Evolutionary conservation across 225 moss, liverwort and hornwort genomes (phyloP), one percentile per base, ranked within the genome.

Genomic region (Pseudoscleropodium purum): DNA sequence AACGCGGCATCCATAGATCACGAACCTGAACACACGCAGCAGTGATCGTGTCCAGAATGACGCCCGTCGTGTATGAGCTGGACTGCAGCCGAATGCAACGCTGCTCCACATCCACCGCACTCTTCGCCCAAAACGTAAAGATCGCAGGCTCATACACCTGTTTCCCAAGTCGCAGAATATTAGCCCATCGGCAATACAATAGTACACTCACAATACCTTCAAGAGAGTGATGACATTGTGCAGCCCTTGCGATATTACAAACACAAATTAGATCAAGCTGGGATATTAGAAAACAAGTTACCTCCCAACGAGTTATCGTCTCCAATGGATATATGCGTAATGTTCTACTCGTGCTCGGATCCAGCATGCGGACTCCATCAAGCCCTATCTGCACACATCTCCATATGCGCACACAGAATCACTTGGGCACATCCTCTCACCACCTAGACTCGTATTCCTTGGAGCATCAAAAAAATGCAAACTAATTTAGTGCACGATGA

Each of bases 81-180:
- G 97, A 96, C 86, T 97, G 96, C 57, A 99, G 93, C 74, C 96
- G 96, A 81, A 99, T 97, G 88, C 94, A 94, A 57, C 99, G 97
- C 88, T 96, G 96, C 92, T 99, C 99, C 80, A 96, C 84, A 90
- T 99, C 99, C 85, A 99, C 99, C 52, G 97, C 92, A 90, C 97
- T 99, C 89, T 96, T 99, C 65, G 99, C 97, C 99, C 99, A 99
- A 86, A 99, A 99, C 18, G 96, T 97, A 84, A 99, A 99, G 60
- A 99, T 92, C 31, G 96, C 94, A 63, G 97, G 94, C 84, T 97
- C 99, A 79, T 95, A 96, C 59, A 99, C 96, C 97, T 98, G 91
- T 76, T 61, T 25, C 45, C 69, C 81, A 79, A 69, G 47, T 60
- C 66, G 54, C 47, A 87, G 89, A 26, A 25, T 66, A 90, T 74